phyloP scores from a whole-genome alignment of 192 early-diverging fungal genomes.

The Dissophora ornata region DNA sequence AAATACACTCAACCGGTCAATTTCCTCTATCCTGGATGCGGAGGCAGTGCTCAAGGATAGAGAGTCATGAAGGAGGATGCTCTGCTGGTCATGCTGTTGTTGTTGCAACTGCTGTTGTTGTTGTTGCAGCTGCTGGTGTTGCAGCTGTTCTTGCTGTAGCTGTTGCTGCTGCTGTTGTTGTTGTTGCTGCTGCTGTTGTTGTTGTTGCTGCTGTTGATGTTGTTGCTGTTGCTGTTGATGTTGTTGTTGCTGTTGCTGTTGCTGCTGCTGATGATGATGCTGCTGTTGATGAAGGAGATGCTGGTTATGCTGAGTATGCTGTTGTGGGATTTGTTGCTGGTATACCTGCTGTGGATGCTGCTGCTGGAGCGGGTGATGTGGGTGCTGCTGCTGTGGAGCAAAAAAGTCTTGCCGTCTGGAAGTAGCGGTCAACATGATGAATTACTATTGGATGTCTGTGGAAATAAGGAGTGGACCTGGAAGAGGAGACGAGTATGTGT shows the following conservation, averaged over 20 bases:
- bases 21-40: slow-evolving; percentile 50
- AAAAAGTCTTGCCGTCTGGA: slow-evolving; percentile 46
- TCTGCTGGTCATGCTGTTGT: slow-evolving; percentile 43
- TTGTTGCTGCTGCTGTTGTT: slow-evolving; percentile 28
- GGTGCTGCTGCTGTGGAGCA: slow-evolving; percentile 26
- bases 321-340: slow-evolving; percentile 7
- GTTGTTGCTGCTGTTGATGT: slow-evolving; percentile 7
- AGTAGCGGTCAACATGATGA: slow-evolving; percentile 50
- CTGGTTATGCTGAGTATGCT: slow-evolving; percentile 10
- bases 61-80: slow-evolving; percentile 34
- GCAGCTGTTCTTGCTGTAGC: slow-evolving; percentile 24
- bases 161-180: slow-evolving; percentile 31
- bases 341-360: slow-evolving; percentile 4
- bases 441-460: background rate
- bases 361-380: slow-evolving; percentile 8
- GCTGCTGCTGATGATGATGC: slow-evolving; percentile 14
- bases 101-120: slow-evolving; percentile 36
- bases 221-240: slow-evolving; percentile 21
- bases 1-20: slow-evolving; percentile 49
- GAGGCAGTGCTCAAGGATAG: slow-evolving; percentile 47
- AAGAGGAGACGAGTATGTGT: background rate
- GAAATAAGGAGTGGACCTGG: background rate
- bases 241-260: slow-evolving; percentile 6
- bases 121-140: slow-evolving; percentile 23
- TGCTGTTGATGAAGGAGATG: slow-evolving; percentile 13